Evolutionary conservation across 257 asterid species (phyloP), one percentile per base, ranked within the genome.

Genomic region (Osmanthus fragrans): DNA sequence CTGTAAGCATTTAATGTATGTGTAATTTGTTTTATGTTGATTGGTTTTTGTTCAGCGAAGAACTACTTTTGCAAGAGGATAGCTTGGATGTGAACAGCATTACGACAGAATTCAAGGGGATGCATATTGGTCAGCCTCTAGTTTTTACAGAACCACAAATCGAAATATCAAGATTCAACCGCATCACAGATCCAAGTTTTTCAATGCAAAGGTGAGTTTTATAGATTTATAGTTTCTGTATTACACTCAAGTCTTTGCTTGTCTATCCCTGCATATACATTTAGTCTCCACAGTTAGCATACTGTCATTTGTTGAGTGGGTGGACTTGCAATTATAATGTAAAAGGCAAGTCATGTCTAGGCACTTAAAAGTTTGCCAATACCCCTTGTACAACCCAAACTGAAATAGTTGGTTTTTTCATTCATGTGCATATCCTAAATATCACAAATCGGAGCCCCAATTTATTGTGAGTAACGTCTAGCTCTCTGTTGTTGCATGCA

Each of bases 31-130:
- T 73, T 79, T 29, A 69, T 32, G 65, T 78, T 33, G 40, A 40
- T 25, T 67, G 64, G 0, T 64, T 58, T 79, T 74, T 77, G 72
- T 86, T 74, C 93, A 96, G 99, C 80, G 99, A 93, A 81, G 99
- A 96, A 85, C 88, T 85, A 80, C 89, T 96, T 82, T 73, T 96
- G 87, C 96, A 96, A 96, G 98, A 93, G 87, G 97, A 96, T 78
- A 84, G 77, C 86, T 86, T 92, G 49, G 98, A 96, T 66, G 65
- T 77, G 81, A 89, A 86, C 85, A 85, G 75, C 88, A 76, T 93
- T 85, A 39, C 90, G 39, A 85, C 82, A 80, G 98, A 93, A 77
- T 92, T 94, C 82, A 88, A 81, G 84, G 92, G 89, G 80, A 79
- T 92, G 92, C 88, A 82, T 81, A 88, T 96, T 80, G 89, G 86